Evolutionary conservation across 2,329 filamentous ascomycete species (phyloP), one percentile per base, ranked within the genome.

Genomic region (Diaporthe ampelina): DNA sequence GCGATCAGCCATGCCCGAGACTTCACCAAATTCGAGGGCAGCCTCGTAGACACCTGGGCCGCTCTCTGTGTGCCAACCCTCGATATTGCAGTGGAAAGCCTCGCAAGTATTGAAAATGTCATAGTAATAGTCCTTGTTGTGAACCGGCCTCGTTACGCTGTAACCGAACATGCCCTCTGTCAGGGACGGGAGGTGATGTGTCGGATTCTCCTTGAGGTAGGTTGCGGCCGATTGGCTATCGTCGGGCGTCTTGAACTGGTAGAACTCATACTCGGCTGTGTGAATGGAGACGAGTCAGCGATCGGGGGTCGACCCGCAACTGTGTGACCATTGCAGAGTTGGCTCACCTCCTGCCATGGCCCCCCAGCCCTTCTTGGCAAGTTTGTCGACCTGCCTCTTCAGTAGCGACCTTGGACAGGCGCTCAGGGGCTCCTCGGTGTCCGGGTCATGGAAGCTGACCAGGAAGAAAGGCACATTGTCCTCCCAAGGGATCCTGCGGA

Each of bases 141-240:
- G 94, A 1, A 95, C 91, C 0, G 95, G 94, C 29, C 95, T 89
- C 13, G 94, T 97, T 77, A 98, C 86, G 77, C 94, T 97, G 86
- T 98, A 98, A 74, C 95, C 95, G 79, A 98, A 98, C 95, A 98
- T 98, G 80, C 95, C 95, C 81, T 97, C 94, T 11, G 95, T 97
- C 68, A 98, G 85, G 32, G 93, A 87, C 0, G 94, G 94, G 11
- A 98, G 89, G n/a, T 91, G 83, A 65, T 92, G 86, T 19, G 93
- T 91, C 0, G 94, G 89, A 81, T 97, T 95, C 9, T 92, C 86
- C 79, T 90, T 88, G 50, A 97, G 89, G 82, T 94, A 97, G 10
- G 88, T 85, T 32, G 94, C 94, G 0, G 94, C 94, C 0, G 93
- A 92, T 40, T 92, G 91, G 11, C 89, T 89, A 77, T 91, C 88